Base-by-base conservation (phyloP, 768 basidiomycete genomes). In the Naganishia vaughanmartiniae region DNA sequence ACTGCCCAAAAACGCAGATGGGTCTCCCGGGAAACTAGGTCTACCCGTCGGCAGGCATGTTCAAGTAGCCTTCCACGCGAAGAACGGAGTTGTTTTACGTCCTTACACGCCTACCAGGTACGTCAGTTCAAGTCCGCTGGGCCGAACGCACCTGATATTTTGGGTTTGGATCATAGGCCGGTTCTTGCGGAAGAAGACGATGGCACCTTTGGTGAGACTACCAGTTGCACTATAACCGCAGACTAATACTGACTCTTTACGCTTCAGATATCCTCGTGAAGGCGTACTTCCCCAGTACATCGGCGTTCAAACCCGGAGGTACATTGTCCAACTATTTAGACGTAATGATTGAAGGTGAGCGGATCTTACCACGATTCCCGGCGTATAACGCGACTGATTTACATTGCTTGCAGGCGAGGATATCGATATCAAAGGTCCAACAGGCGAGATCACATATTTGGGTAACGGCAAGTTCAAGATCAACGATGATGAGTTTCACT, bases 41-140 rank as follows among this genome's bases (percentile, higher is more conserved):
- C 24, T 71, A 19, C 70, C 70, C n/a, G 39, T 71, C 36, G 70
- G 70, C 15, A 71, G 60, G 30, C 70, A 71, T 28, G 48, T 71
- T 30, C 56, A 66, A 30, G 45, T 60, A 4, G 70, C 70, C 2
- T 66, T 67, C 42, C 70, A 71, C 45, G 33, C 54, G 28, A 51
- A 34, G 33, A 66, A 71, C 54, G 70, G 70, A n/a, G 70, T 71
- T 19, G 70, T 71, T 1, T 21, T 66, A 0, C 17, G 70, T 10
- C 65, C 65, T 2, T 71, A 71, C 65, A 71, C 70, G 24, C 70
- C 70, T 4, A 70, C 36, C 17, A 48, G 69, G 69, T 69, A 55
- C 17, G 67, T 31, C 0, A 1, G 17, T 26, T 45, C 12, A 12
- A 45, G 10, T 14, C 45, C 24, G 26, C 15, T 15, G 9, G 42